Evolutionary conservation across 768 basidiomycete species (phyloP).

Genomic region (Kockovaella imperatae): DNA sequence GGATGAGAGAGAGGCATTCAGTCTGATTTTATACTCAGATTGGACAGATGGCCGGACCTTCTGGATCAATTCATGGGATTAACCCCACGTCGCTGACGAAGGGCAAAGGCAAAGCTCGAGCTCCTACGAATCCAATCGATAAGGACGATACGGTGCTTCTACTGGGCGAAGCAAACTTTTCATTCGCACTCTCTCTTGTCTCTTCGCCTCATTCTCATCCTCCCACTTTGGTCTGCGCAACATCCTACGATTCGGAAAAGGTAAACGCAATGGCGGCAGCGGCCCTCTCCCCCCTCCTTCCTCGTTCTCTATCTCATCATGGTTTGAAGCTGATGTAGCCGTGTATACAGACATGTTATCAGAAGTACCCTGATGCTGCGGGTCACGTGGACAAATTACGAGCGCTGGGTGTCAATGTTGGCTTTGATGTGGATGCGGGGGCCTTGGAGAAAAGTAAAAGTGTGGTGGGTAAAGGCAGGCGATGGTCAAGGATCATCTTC

Average conservation of each 20-base stretch:
- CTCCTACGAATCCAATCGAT: conserved; percentile 13
- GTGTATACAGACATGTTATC: too few relatives aligned
- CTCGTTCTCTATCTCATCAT: background rate
- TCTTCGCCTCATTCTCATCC: conserved; percentile 51
- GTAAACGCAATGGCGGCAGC: conserved; percentile 4
- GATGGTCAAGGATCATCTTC: conserved; percentile 76
- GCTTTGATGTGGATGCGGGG: conserved; percentile 81
- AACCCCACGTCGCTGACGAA: too few relatives aligned
- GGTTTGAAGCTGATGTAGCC: conserved; percentile 71
- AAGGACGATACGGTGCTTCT: conserved; percentile 48
- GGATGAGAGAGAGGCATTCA: too few relatives aligned
- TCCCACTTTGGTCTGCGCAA: conserved; percentile 63
- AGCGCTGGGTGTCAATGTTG: conserved; percentile 59
- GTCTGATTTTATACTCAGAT: too few relatives aligned
- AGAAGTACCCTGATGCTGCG: conserved; percentile 67
- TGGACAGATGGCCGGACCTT: too few relatives aligned
- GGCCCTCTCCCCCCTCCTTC: background rate
- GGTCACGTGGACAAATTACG: conserved; percentile 55
- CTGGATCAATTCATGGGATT: too few relatives aligned
- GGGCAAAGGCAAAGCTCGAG: background rate
- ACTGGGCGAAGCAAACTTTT: conserved; percentile 85
- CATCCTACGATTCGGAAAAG: conserved; percentile 66
- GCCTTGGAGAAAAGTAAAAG: conserved; percentile 55
- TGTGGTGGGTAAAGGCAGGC: conserved; percentile 51
- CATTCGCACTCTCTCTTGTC: conserved; percentile 69